A percentile compares a stretch with the other conserved stretches of the same genome.
Evolutionary conservation across 345 rosid genomes (phyloP).

Genomic region (Geranium rotundifolium): DNA sequence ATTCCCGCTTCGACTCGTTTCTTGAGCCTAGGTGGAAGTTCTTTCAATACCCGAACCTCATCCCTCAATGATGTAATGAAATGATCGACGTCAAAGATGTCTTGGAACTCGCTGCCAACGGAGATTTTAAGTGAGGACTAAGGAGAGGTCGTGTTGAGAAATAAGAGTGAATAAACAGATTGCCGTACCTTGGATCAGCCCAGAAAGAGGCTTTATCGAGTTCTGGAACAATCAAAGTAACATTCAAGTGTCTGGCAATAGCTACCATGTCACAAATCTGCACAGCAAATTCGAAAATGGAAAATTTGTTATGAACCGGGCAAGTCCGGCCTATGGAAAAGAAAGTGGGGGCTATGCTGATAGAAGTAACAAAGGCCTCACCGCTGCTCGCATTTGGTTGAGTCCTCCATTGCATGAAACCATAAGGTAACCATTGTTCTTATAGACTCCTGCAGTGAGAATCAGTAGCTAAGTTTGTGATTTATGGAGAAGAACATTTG

Average conservation of each 20-base stretch:
- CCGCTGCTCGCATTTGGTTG: constrained; percentile 24
- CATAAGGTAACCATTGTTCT: constrained; percentile 21
- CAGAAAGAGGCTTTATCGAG: constrained; percentile 25
- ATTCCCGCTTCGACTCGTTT: constrained; percentile 18
- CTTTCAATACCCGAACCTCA: constrained; percentile 33
- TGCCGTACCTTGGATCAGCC: constrained; percentile 25
- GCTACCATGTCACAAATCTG: constrained; percentile 33
- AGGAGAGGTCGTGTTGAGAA: not conserved
- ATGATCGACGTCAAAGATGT: constrained; percentile 42
- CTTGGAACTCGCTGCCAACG: constrained; percentile 36
- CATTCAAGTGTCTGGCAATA: constrained; percentile 23
- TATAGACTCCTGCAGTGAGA: constrained; percentile 18
- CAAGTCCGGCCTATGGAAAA: not conserved
- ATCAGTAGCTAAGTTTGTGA: constrained; percentile 5
- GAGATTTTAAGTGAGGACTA: not conserved
- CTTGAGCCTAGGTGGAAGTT: constrained; percentile 28
- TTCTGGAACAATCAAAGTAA: constrained; percentile 26
- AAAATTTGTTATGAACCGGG: not conserved
- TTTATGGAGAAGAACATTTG: not conserved
- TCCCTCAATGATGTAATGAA: constrained; percentile 36
- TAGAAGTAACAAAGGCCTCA: constrained; percentile 2
- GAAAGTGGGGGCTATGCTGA: not conserved
- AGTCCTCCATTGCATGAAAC: constrained; percentile 27
- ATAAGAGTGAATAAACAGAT: not conserved
- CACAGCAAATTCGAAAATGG: not conserved